Evolutionary conservation across 768 basidiomycete genomes (phyloP), one percentile per base, ranked within the genome.

Genomic region (Pisolithus sp.): DNA sequence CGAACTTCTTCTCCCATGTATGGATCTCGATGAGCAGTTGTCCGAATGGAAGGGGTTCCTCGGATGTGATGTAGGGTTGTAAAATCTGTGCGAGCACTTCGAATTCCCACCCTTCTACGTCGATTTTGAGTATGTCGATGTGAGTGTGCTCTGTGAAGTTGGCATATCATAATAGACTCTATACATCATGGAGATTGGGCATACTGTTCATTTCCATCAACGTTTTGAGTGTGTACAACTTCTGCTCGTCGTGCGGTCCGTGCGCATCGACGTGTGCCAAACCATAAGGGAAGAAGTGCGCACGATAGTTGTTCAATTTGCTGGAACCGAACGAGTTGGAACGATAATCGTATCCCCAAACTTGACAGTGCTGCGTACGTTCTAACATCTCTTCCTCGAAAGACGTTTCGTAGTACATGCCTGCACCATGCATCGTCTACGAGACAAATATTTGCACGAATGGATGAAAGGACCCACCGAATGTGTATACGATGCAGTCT

Each of bases 271-370:
- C 41, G 20, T 64, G 68, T 9, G 67, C 68, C n/a, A 78, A 59
- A 7, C 70, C 74, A 60, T 65, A 74, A 18, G 70, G 67, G 45
- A 63, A 66, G 57, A 78, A 77, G 53, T 75, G 75, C 3, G 73
- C 65, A 20, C 76, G 74, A 7, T 59, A 53, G 36, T 61, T 62
- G 40, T 65, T 64, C 53, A 61, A 63, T 49, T 69, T 70, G 55
- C 62, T 60, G 20, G 60, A 67, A 24, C 66, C 68, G 31, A 64
- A 72, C 45, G 67, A 61, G 47, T 68, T 58, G 52, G 67, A 57
- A 31, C 63, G 69, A 54, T 69, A 78, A 59, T 84, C 83, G 51
- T 83, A 86, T 2, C 81, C 80, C 73, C 76, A 85, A 5, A 85
- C 72, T 60, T 81, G 62, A 57, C 83, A 84, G 43, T 63, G 52